Evolutionary conservation across 2,329 filamentous ascomycete species (phyloP).

Genomic region (Orbilia blumenaviensis): DNA sequence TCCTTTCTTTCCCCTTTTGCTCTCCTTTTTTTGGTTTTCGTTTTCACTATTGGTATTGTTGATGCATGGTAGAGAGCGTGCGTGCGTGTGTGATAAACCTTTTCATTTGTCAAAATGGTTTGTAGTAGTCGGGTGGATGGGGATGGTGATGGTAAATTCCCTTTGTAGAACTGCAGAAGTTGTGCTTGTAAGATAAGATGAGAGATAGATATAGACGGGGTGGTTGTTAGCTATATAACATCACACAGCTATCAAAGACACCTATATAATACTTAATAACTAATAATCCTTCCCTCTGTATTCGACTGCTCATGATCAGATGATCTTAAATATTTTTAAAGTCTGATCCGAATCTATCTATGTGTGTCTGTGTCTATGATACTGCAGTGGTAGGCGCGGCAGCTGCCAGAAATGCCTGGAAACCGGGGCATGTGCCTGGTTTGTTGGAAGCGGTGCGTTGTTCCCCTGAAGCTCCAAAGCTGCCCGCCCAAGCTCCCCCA

Average conservation of each 20-base stretch:
- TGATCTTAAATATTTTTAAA: no score
- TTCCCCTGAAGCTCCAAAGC: slow-evolving; percentile 3
- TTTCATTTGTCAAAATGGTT: slow-evolving; percentile 22
- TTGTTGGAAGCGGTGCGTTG: slow-evolving; percentile 5
- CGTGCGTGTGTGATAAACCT: slow-evolving; percentile 23
- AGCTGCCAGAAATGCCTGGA: no score
- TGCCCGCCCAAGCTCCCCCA: no score
- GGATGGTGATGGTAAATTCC: slow-evolving; percentile 15
- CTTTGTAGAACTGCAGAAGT: slow-evolving; percentile 8
- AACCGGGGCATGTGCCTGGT: no score
- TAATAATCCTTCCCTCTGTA: no score
- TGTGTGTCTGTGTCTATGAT: neutral
- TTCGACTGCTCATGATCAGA: no score
- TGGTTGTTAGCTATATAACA: neutral
- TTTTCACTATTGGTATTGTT: neutral
- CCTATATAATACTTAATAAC: slow-evolving; percentile 28
- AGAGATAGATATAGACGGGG: slow-evolving; percentile 2
- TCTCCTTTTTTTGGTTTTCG: neutral
- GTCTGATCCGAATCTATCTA: no score
- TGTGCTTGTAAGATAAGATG: slow-evolving; percentile 3
- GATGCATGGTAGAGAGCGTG: slow-evolving; percentile 36
- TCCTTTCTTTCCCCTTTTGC: neutral
- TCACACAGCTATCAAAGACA: slow-evolving; percentile 1
- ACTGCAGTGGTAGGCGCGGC: neutral
- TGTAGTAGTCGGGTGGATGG: neutral